Base-by-base conservation (phyloP, 345 rosid species). In the Pseudoturritis turrita region DNA sequence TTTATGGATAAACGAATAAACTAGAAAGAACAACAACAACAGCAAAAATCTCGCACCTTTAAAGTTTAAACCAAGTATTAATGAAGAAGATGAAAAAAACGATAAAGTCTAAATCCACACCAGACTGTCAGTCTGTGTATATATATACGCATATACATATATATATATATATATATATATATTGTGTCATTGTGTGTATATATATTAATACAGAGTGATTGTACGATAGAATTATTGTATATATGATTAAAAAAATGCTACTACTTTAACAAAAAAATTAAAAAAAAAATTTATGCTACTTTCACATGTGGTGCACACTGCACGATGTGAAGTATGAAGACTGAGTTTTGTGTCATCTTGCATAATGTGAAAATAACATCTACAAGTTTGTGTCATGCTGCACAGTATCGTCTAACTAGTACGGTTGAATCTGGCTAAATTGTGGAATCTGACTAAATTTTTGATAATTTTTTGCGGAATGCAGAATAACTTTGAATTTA, bases 261-360 rank as follows among this genome's bases (percentile, higher is more conserved):
- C 17, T 7, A 47, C 53, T 11, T 47, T 19, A n/a, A n/a, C n/a
- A n/a, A n/a, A n/a, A n/a, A n/a, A n/a, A n/a, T n/a, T n/a, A n/a
- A n/a, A n/a, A n/a, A n/a, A n/a, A n/a, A n/a, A n/a, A 18, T 46
- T 47, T 47, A 47, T n/a, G n/a, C n/a, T n/a, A n/a, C n/a, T 33
- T 29, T 33, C 37, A 17, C 61, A 11, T 52, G 61, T 66, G 41
- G 26, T 39, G 21, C 72, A 68, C 61, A 68, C 4, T 68, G 31
- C 9, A 3, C 33, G 23, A 54, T 68, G 31, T 68, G n/a, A 14
- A 4, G 70, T 14, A 21, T 15, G 15, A 2, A 17, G 36, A 26
- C 26, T n/a, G 26, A 45, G 59, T 51, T 39, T 29, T 49, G 4
- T 65, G 36, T 36, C 22, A 52, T 66, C 46, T 47, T 66, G 39